phyloP scores from a whole-genome alignment of 345 rosid genomes.

The Pugionium dolabratum region DNA sequence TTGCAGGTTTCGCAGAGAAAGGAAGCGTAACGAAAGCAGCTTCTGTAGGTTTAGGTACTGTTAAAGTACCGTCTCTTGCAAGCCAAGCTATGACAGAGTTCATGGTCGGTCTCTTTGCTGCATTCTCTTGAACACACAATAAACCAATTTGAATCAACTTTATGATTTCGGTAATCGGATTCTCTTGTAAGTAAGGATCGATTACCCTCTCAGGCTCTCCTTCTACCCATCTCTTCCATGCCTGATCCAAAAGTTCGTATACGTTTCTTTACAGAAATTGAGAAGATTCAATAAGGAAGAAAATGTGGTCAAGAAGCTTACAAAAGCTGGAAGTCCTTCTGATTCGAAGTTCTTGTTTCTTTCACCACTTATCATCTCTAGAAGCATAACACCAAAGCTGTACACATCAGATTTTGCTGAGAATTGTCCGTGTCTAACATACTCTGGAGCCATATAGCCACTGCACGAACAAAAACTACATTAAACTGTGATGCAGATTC shows the following conservation, averaged over 20 bases:
- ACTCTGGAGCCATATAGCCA: conserved; percentile 64
- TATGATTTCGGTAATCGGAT: conserved; percentile 39
- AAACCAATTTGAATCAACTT: conserved; percentile 56
- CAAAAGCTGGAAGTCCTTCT: conserved; percentile 37
- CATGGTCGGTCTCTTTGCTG: conserved; percentile 55
- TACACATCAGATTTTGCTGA: conserved; percentile 55
- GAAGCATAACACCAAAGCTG: conserved; percentile 54
- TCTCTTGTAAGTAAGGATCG: conserved; percentile 46
- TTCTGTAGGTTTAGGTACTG: conserved; percentile 47
- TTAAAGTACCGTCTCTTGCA: conserved; percentile 36
- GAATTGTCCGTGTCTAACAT: conserved; percentile 46
- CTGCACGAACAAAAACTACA: conserved; percentile 29
- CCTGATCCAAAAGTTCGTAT: conserved; percentile 31
- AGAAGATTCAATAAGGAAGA: background rate
- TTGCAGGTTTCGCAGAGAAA: conserved; percentile 4
- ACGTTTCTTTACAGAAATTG: background rate
- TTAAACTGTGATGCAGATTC: background rate
- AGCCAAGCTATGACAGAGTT: conserved; percentile 52
- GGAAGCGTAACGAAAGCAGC: conserved; percentile 47
- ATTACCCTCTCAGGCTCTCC: conserved; percentile 44
- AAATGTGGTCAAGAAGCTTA: conserved; percentile 21
- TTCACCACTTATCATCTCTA: conserved; percentile 52
- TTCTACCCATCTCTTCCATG: conserved; percentile 57
- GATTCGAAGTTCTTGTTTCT: conserved; percentile 50
- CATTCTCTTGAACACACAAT: conserved; percentile 58